A percentile compares a stretch with the other conserved stretches of the same genome.
phyloP scores from a whole-genome alignment of 23 red algal species.

The Gracilaria caudata region DNA sequence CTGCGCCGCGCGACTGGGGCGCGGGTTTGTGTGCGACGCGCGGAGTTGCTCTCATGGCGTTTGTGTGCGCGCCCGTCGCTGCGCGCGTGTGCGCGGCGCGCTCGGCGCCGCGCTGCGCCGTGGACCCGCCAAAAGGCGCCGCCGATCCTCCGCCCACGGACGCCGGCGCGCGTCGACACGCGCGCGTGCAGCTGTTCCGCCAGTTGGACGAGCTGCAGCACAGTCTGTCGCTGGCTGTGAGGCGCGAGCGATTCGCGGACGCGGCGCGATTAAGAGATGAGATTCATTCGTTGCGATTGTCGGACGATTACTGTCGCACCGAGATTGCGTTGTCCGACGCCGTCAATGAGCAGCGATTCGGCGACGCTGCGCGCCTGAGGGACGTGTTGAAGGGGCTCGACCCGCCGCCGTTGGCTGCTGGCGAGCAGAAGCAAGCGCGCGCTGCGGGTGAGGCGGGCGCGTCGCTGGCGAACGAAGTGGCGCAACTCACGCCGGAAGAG shows the following conservation, averaged over 20 bases:
- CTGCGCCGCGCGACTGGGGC: too few species aligned
- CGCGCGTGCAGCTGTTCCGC: neutral
- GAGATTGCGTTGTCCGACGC: slow-evolving; percentile 23
- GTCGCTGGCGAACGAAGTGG: neutral
- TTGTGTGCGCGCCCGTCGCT: too few species aligned
- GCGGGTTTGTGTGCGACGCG: too few species aligned
- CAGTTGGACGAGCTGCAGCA: slow-evolving; percentile 13
- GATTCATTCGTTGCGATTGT: neutral
- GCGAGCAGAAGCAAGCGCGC: neutral
- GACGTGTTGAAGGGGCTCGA: slow-evolving; percentile 26
- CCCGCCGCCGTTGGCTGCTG: slow-evolving; percentile 29
- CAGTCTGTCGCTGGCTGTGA: slow-evolving; percentile 23
- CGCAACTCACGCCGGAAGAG: slow-evolving; percentile 10
- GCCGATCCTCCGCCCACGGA: too few species aligned
- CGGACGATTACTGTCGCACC: slow-evolving; percentile 39
- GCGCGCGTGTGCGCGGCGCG: too few species aligned
- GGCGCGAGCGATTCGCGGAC: slow-evolving; percentile 42
- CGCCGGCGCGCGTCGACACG: too few species aligned
- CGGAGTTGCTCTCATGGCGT: too few species aligned
- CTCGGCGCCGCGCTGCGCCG: too few species aligned
- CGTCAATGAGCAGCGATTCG: slow-evolving; percentile 41
- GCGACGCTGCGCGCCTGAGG: slow-evolving; percentile 31
- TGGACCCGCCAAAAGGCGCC: too few species aligned
- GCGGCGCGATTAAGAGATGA: slow-evolving; percentile 38
- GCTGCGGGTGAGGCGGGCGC: neutral